Base-by-base conservation (phyloP, 306 rosid genomes). In the Prunus armeniaca region DNA sequence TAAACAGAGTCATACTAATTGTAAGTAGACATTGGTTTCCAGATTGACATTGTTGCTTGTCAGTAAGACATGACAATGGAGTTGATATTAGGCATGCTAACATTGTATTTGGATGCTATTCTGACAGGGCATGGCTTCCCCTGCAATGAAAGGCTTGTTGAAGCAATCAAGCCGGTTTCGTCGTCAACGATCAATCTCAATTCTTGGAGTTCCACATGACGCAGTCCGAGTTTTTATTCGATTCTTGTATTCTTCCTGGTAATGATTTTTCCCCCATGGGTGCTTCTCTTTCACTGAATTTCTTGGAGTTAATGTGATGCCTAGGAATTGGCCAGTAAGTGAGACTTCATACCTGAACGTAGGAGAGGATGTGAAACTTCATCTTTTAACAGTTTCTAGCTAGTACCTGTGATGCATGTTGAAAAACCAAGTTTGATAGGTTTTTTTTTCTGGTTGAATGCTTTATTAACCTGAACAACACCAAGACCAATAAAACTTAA, bases 181-280 rank as follows among this genome's bases (percentile, higher is more conserved):
- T 14, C 71, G 83, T 34, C 78, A 65, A 78, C 78, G 72, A 77
- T 62, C 81, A 62, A 86, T 95, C 82, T 81, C 89, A 32, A 88
- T 92, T 67, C 76, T 3, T 18, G 98, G 98, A 55, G 91, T 92
- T 80, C 92, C 96, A 55, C 81, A 83, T 66, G 85, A 86, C 19
- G 93, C 91, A 30, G 97, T 95, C 52, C 92, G 86, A 70, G 92
- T 78, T 76, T 95, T 95, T 74, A 58, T 95, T 83, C 91, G 97
- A 67, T 90, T 76, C 71, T 76, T 92, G 81, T 95, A 94, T 84
- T 81, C 95, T 68, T 86, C 89, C 45, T 66, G 91, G 98, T 94
- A 90, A 75, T 32, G 15, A 67, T 38, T 56, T 46, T 34, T 51
- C 72, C 24, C 50, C 17, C 13, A 51, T 12, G 47, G 8, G 20